Evolutionary conservation across 2,329 filamentous ascomycete species (phyloP).

Genomic region (Alternaria sp.): DNA sequence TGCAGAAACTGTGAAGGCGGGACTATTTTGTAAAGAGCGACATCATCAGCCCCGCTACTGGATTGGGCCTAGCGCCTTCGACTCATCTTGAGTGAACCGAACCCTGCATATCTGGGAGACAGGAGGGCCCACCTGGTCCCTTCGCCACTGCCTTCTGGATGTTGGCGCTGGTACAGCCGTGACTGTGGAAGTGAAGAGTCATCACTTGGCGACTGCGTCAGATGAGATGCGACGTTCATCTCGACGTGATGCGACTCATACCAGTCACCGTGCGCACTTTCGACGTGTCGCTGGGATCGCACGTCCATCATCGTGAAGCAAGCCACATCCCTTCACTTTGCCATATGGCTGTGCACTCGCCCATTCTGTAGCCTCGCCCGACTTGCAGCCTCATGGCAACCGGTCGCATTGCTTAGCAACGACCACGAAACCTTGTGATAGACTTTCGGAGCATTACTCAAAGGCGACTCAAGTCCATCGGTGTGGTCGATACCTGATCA

Average conservation of each 20-base stretch:
- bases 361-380: neutral
- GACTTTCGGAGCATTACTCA: neutral
- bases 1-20: slow-evolving; percentile 33
- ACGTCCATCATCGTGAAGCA: slow-evolving; percentile 14
- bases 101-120: neutral
- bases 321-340: slow-evolving; percentile 12
- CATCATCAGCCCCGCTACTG: slow-evolving; percentile 33
- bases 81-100: slow-evolving; percentile 32
- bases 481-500: neutral
- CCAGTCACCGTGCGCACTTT: slow-evolving; percentile 18
- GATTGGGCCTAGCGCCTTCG: slow-evolving; percentile 25
- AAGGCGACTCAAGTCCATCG: neutral
- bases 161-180: neutral
- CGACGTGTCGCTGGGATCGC: slow-evolving; percentile 10
- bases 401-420: neutral
- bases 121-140: neutral
- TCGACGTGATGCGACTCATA: slow-evolving; percentile 8
- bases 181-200: slow-evolving; percentile 9
- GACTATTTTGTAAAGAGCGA: slow-evolving; percentile 33
- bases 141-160: neutral
- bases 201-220: neutral
- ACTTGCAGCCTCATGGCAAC: neutral
- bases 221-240: neutral
- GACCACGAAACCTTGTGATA: neutral
- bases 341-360: neutral